Evolutionary conservation across 2,329 filamentous ascomycete species (phyloP), one percentile per base, ranked within the genome.

Genomic region (Gnomoniopsis sp.): DNA sequence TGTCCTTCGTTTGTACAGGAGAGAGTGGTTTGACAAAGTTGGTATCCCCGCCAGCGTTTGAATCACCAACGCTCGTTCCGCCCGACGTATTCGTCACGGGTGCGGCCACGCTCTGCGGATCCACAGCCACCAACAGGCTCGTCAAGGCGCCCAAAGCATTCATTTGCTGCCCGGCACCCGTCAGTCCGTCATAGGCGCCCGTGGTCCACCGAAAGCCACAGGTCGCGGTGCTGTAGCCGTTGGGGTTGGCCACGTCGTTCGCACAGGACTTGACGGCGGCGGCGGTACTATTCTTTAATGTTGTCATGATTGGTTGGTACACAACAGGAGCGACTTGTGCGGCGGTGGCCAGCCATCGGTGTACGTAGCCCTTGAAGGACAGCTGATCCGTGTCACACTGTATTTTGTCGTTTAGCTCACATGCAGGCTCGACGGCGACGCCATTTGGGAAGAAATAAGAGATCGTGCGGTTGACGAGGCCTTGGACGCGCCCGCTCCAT

Each of bases 361-460:
- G 72, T 38, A 86, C 74, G 49, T 83, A 77, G 2, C 80, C 82
- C 64, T 85, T 85, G 75, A 84, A 86, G 10, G 80, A 79, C 61
- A 77, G 75, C 68, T 86, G 81, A 65, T 88, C 86, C 50, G 76
- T 75, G 68, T 82, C 81, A 72, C 86, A 88, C 11, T 70, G 77
- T n/a, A 63, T 63, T 0, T 74, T 72, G 47, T 66, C 62, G 4
- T 79, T 72, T 17, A 77, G 69, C 69, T 88, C 85, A 52, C 75
- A 78, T 68, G 86, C 78, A 62, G 83, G 75, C 53, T 79, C 78
- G 46, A 77, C 70, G 49, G 75, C 75, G 70, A 82, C 65, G 50
- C 67, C 66, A 4, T 70, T 53, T 14, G 65, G 66, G 61, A 72
- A 73, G 66, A 73, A 74, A 60, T 66, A 62, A 2, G 66, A 62